Evolutionary conservation across 805 yeast genomes (phyloP).

Genomic region (Isabelozyma rhagii): DNA sequence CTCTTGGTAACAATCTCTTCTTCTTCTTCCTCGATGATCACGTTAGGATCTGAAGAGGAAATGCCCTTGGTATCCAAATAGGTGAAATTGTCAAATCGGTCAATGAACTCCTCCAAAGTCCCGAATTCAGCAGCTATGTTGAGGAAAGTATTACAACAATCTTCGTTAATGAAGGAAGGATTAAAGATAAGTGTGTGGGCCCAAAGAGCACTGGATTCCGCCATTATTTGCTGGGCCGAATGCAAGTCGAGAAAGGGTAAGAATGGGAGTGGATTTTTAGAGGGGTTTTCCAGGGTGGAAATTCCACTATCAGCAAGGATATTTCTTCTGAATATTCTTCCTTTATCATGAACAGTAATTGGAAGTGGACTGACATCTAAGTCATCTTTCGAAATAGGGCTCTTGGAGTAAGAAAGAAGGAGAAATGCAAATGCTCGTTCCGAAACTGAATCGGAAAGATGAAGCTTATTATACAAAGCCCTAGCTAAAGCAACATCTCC

Average conservation of each 20-base stretch:
- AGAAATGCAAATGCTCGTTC: constrained; percentile 43
- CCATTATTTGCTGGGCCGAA: constrained; percentile 44
- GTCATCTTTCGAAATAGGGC: constrained; percentile 14
- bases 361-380: constrained; percentile 22
- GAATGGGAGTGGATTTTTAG: constrained; percentile 56
- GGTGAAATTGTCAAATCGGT: constrained; percentile 27
- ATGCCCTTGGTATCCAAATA: constrained; percentile 22
- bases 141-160: constrained; percentile 50
- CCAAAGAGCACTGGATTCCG: constrained; percentile 81
- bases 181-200: constrained; percentile 44
- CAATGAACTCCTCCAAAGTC: constrained; percentile 27
- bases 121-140: constrained; percentile 42
- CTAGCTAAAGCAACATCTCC: constrained; percentile 75
- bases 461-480: constrained; percentile 54
- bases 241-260: constrained; percentile 53
- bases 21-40: constrained; percentile 8
- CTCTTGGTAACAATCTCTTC: constrained; percentile 14
- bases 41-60: constrained; percentile 7
- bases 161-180: constrained; percentile 42
- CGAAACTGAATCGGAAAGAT: constrained; percentile 31
- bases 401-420: constrained; percentile 48
- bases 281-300: constrained; percentile 2
- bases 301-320: constrained; percentile 31
- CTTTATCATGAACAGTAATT: constrained; percentile 42
- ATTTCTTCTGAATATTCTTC: constrained; percentile 45